Base-by-base conservation (phyloP, 805 yeast species). In the Pichia paraexigua region DNA sequence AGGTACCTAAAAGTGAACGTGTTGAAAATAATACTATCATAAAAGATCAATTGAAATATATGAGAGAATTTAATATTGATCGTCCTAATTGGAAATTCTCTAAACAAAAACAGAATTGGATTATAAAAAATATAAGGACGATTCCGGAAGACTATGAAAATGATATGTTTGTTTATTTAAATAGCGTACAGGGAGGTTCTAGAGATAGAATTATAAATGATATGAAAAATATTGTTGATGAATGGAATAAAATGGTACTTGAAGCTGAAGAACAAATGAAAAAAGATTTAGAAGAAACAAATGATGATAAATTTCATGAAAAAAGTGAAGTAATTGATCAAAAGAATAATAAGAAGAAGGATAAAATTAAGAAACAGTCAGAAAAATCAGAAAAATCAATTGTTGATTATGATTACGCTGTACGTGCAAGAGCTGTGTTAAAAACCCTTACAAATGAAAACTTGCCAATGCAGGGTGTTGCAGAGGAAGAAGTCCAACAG, bases 21-120 rank as follows among this genome's bases (percentile, higher is more conserved):
- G 17, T 90, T 82, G 57, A 80, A 77, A 55, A 94, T 86, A n/a
- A 89, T 0, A 88, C 88, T 27, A 32, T 41, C 8, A 92, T 84
- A 56, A 81, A 78, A 55, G 95, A 87, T 60, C 94, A 87, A 63
- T 71, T 83, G 37, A 78, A 70, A 0, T 87, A 87, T 61, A 67
- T 87, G 58, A 74, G 78, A 52, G 82, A 77, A 49, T 87, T 74
- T 60, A 63, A 69, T 5, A 73, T 75, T 13, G 87, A 84, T 55
- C 70, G 66, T 53, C 78, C 69, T 0, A 72, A 75, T 53, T 87
- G 95, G 95, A 87, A 87, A 70, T 87, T 87, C 65, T 83, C 89
- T 53, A 87, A 87, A 61, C 91, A 83, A 71, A 87, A 87, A 57
- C 95, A 87, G 66, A 87, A 87, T 62, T 87, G 95, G 95, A 74